These are phyloP conservation scores for Malassezia psittaci DNA, from an alignment of 1,284 basidiomycete genomes.

Conservation along the genomic window DNA sequence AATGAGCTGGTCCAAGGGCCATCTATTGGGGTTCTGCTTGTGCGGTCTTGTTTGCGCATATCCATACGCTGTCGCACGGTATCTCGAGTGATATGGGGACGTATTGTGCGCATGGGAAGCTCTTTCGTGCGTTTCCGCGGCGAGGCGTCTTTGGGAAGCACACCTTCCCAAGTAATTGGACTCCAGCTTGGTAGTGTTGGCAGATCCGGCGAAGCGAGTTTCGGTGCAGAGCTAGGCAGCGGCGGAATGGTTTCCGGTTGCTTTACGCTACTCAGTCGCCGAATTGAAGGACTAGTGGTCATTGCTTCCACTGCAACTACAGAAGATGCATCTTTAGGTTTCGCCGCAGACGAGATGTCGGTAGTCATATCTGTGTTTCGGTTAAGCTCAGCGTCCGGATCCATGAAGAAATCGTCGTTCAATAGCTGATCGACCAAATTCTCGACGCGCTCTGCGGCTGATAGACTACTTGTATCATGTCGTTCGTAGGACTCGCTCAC, in stretches of 20 bases:
- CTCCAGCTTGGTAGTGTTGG: slow-evolving; percentile 40
- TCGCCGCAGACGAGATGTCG: background rate
- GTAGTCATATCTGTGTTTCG: background rate
- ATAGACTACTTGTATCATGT: background rate
- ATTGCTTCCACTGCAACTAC: background rate
- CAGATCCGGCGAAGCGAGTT: slow-evolving; percentile 7
- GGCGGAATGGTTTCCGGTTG: background rate
- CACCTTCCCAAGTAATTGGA: slow-evolving; percentile 26
- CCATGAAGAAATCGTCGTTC: slow-evolving; percentile 26
- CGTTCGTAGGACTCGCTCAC: background rate
- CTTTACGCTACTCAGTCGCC: background rate
- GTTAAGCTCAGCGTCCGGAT: background rate
- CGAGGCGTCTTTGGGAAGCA: slow-evolving; percentile 5
- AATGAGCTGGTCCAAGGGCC: background rate
- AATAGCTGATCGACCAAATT: slow-evolving; percentile 39
- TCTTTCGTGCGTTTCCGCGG: slow-evolving; percentile 5
- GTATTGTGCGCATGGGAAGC: slow-evolving; percentile 9
- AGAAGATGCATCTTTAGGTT: background rate
- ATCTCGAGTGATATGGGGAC: slow-evolving; percentile 44
- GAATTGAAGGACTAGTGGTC: background rate
- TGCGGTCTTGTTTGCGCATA: slow-evolving; percentile 11
- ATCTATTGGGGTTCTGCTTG: background rate
- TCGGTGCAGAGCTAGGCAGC: background rate
- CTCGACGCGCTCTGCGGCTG: slow-evolving; percentile 8
- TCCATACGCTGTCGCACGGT: slow-evolving; percentile 36